Conservation (phyloP, 2,329 filamentous ascomycete genomes). For the Cercospora nicotianae region DNA sequence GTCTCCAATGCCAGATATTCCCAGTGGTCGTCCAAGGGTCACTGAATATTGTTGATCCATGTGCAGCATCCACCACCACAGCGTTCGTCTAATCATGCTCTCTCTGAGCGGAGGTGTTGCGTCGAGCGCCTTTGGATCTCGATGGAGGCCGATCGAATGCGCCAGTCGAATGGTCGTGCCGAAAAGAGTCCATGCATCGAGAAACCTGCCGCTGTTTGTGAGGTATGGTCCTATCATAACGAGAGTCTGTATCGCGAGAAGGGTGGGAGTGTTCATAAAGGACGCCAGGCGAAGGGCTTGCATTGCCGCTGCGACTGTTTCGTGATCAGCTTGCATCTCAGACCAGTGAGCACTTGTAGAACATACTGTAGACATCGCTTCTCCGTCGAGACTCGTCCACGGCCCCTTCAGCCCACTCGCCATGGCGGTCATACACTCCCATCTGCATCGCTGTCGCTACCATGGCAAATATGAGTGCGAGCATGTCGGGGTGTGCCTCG, state of each 20-base stretch:
- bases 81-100: conserved; percentile 44
- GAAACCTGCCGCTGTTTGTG: conserved; percentile 51
- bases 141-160: conserved; percentile 52
- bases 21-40: conserved; percentile 50
- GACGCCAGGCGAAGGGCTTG: conserved; percentile 52
- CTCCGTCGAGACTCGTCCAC: conserved; percentile 41
- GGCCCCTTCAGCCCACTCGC: conserved; percentile 43
- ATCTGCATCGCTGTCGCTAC: conserved; percentile 51
- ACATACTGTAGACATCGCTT: conserved; percentile 51
- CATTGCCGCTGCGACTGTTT: conserved; percentile 51
- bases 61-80: conserved; percentile 57
- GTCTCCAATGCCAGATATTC: conserved; percentile 52
- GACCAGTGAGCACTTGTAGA: not conserved
- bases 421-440: conserved; percentile 46
- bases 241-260: conserved; percentile 49
- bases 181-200: conserved; percentile 54
- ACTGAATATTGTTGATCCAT: conserved; percentile 55
- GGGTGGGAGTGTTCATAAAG: conserved; percentile 51
- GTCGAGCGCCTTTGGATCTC: conserved; percentile 50
- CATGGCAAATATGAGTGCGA: conserved; percentile 51
- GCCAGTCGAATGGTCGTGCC: conserved; percentile 52
- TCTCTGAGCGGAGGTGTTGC: conserved; percentile 46
- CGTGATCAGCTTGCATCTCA: conserved; percentile 5
- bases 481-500: conserved; percentile 48
- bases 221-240: conserved; percentile 53